Base-by-base conservation (phyloP, 2,329 filamentous ascomycete genomes). In the Fusarium nanum region DNA sequence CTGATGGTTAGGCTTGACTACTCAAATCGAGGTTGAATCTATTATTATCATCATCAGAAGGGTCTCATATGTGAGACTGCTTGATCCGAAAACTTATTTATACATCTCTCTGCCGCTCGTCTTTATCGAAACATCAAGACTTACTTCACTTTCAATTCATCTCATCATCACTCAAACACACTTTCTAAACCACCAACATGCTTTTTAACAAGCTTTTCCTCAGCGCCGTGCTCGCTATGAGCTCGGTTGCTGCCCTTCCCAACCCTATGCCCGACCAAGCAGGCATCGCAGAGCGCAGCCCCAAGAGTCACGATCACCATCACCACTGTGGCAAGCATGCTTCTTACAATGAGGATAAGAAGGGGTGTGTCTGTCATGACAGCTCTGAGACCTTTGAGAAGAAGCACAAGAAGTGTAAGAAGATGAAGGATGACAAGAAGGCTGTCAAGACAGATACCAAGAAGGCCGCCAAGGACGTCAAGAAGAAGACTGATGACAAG, bases 381-480 rank as follows among this genome's bases (percentile, higher is more conserved):
- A 54, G 47, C 1, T 52, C 37, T 7, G 63, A 67, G 9, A 23
- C 32, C 5, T 67, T 34, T 22, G 30, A 63, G 22, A 42, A 59
- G 37, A 50, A 68, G 9, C 58, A 68, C 4, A 52, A 68, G 34
- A 64, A 58, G 52, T 67, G 64, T 25, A 46, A 52, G 9, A 68
- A 65, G 40, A 61, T 42, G 28, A 65, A 66, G 47, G 63, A 55
- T 10, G 53, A 65, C 41, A 65, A 42, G 55, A 44, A 37, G 18
- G 34, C 18, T 37, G 34, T n/a, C 18, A 37, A 37, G 34, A 37
- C 34, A 37, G 34, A 37, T 37, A n/a, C 18, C 18, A 37, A 37
- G 34, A 37, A 37, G 34, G 34, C 34, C 34, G 34, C 34, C 34
- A 37, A 37, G 34, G 34, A 37, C 34, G 34, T 37, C 34, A 68